A percentile compares a stretch with the other conserved stretches of the same genome.
These are phyloP conservation scores for Xylariaceae sp. DNA, from an alignment of 2,329 filamentous ascomycete species.

Conservation along the genomic window DNA sequence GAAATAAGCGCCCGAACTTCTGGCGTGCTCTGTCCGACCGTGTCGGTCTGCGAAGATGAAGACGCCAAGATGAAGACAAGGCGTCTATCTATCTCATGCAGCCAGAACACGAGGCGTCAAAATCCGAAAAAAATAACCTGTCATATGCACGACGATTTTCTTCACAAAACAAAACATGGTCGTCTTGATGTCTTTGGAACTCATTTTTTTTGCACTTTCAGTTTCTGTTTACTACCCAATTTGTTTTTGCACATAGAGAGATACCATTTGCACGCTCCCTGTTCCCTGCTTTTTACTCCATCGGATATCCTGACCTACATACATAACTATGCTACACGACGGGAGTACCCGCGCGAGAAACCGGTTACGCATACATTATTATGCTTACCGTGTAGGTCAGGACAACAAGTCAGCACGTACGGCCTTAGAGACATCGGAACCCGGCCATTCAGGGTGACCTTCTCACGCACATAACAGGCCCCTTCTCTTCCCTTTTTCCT, in stretches of 20 bases:
- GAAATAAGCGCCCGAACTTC: conserved; percentile 27
- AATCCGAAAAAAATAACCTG: conserved; percentile 12
- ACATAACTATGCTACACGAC: not conserved
- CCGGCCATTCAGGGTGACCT: conserved; percentile 10
- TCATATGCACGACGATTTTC: conserved; percentile 18
- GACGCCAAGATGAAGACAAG: conserved; percentile 10
- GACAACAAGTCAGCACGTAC: conserved; percentile 18
- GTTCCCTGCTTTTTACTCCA: not conserved
- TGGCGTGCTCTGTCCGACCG: conserved; percentile 33
- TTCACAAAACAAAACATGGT: conserved; percentile 18
- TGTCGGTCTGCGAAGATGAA: conserved; percentile 28
- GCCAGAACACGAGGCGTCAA: conserved; percentile 5
- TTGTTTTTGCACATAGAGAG: conserved; percentile 26
- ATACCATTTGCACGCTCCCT: conserved; percentile 26
- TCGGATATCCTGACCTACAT: not conserved
- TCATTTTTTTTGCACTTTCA: conserved; percentile 19
- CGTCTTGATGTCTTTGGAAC: conserved; percentile 19
- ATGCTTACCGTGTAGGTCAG: conserved; percentile 15
- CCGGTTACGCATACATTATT: not conserved
- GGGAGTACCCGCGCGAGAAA: not conserved
- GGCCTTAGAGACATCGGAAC: conserved; percentile 13
- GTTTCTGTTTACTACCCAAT: conserved; percentile 16
- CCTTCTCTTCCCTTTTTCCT: conserved; percentile 1
- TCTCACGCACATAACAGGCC: conserved; percentile 19
- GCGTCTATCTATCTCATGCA: conserved; percentile 10